Base-by-base conservation (phyloP, 805 yeast genomes). In the Teunomyces cretensis region DNA sequence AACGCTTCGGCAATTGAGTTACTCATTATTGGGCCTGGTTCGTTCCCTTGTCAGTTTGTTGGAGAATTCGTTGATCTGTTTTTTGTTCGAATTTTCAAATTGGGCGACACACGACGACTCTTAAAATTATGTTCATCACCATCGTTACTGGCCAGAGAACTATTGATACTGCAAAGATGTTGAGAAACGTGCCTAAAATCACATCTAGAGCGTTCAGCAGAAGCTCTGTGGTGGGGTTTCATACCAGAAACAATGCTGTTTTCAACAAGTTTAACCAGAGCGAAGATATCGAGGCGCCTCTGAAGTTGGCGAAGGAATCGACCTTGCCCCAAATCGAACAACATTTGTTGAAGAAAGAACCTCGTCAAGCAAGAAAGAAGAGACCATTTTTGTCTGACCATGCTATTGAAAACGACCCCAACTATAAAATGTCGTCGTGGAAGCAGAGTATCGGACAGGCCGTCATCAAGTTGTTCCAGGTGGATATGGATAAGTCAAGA, bases 401-500 rank as follows among this genome's bases (percentile, higher is more conserved):
- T 53, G 60, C 59, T 44, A 61, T 67, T 33, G 76, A 70, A 51
- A 63, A 60, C 42, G 67, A 66, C 36, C 64, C 70, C n/a, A 53
- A 51, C 31, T 70, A 59, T 51, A 43, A 62, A 41, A 67, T 72
- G 72, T 57, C 74, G 3, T 47, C 52, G 3, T 64, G 66, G 56
- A 58, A 64, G 27, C 74, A 70, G 50, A 51, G 74, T 0, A 58
- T 87, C 30, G 94, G 92, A 53, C 90, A 87, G 61, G 58, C 76
- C 32, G 73, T 84, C 16, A 77, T 86, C 44, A 71, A 76, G 28
- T 35, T 75, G 9, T 83, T 92, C 61, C 75, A 80, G 51, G 70
- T 92, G 46, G 97, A 92, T 65, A 89, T 92, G 95, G 98, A 92
- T 70, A 80, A 80, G 51, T 79, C 91, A 31, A 79, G 98, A 60